These are phyloP conservation scores for Geranomyces variabilis DNA, from an alignment of 192 early-diverging fungal species.

Conservation along the genomic window DNA sequence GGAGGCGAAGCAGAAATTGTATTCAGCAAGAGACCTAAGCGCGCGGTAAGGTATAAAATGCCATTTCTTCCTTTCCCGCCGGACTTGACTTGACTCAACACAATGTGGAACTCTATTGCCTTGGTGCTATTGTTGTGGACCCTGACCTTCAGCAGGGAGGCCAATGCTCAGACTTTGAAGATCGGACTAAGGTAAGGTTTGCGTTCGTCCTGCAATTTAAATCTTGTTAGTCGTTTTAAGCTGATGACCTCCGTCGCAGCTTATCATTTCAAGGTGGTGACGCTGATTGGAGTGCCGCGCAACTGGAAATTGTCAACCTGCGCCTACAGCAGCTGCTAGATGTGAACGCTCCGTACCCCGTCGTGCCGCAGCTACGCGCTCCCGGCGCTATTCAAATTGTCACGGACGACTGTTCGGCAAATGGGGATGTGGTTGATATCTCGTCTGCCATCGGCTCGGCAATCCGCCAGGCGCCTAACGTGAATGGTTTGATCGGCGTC, in stretches of 20 bases:
- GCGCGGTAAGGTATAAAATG: too few relatives aligned
- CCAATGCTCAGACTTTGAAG: background rate
- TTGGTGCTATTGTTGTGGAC: background rate
- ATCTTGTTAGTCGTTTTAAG: too few relatives aligned
- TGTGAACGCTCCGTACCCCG: background rate
- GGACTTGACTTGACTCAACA: too few relatives aligned
- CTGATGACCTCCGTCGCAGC: too few relatives aligned
- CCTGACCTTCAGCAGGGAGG: background rate
- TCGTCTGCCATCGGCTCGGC: background rate
- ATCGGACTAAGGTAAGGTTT: background rate
- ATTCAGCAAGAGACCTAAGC: too few relatives aligned
- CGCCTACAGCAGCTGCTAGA: background rate
- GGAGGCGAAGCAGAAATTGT: too few relatives aligned
- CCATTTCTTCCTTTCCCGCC: too few relatives aligned
- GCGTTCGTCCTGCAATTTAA: background rate
- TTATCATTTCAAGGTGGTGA: background rate
- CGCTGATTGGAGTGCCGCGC: background rate
- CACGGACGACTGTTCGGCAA: background rate
- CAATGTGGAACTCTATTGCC: background rate
- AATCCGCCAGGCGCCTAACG: background rate
- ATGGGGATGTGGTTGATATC: background rate
- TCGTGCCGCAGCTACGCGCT: background rate
- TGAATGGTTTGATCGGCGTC: constrained; percentile 22
- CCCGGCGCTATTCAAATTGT: background rate
- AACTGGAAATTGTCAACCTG: background rate